Conservation (phyloP, 345 rosid species). For the Kernera saxatilis region DNA sequence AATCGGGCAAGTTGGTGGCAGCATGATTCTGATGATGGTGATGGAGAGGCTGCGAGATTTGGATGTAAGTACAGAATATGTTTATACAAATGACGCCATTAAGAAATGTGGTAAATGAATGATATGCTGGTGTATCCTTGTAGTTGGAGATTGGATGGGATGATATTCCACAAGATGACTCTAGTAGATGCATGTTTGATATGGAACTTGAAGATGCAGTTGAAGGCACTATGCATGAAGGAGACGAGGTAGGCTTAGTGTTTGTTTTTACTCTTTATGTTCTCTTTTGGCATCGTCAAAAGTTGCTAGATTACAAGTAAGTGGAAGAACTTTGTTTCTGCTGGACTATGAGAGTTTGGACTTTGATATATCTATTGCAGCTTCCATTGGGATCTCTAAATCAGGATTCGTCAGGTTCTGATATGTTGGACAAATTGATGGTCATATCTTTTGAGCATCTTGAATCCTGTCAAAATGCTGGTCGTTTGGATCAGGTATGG, state of each 20-base stretch:
- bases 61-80: slow-evolving; percentile 56
- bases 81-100: neutral
- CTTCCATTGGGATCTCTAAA: slow-evolving; percentile 40
- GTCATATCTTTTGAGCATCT: slow-evolving; percentile 72
- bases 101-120: neutral
- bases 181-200: slow-evolving; percentile 68
- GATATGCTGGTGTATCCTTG: neutral
- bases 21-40: slow-evolving; percentile 59
- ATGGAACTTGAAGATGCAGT: slow-evolving; percentile 69
- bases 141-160: slow-evolving; percentile 85
- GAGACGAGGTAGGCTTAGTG: slow-evolving; percentile 43
- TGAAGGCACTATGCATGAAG: slow-evolving; percentile 35
- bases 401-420: slow-evolving; percentile 43
- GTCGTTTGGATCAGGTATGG: slow-evolving; percentile 64
- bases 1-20: slow-evolving; percentile 66
- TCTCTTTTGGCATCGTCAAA: neutral
- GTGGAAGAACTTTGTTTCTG: neutral
- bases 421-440: slow-evolving; percentile 70
- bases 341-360: neutral
- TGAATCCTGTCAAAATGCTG: slow-evolving; percentile 53
- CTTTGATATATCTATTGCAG: slow-evolving; percentile 32
- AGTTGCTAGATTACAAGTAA: neutral
- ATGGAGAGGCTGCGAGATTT: slow-evolving; percentile 75
- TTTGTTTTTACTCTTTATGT: neutral
- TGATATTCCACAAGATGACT: slow-evolving; percentile 59